Conservation (phyloP, 768 basidiomycete genomes). For the Boletus subcaerulescens region DNA sequence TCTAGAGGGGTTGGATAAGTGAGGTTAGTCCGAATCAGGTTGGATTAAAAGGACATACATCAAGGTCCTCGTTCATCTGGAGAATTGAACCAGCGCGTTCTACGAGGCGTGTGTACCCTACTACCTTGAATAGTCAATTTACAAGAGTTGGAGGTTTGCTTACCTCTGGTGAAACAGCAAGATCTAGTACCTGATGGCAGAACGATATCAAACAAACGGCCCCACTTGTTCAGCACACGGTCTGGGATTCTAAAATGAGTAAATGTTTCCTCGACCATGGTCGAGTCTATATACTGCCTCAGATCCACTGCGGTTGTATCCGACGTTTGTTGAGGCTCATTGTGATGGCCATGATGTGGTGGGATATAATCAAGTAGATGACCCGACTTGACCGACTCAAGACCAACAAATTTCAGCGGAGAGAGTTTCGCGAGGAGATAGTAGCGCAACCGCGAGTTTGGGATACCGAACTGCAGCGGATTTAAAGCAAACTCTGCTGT, state of each 20-base stretch:
- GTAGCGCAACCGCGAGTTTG: slow-evolving; percentile 79
- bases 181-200: slow-evolving; percentile 56
- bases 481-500: slow-evolving; percentile 64
- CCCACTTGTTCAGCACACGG: slow-evolving; percentile 69
- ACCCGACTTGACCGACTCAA: slow-evolving; percentile 14
- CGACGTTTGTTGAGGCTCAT: not conserved
- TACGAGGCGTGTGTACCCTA: slow-evolving; percentile 74
- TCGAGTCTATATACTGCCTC: not conserved
- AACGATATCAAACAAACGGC: slow-evolving; percentile 77
- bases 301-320: not conserved
- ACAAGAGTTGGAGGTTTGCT: not conserved
- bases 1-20: slow-evolving; percentile 40
- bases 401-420: slow-evolving; percentile 38
- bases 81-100: slow-evolving; percentile 77
- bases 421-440: slow-evolving; percentile 66
- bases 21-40: not conserved
- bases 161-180: slow-evolving; percentile 83
- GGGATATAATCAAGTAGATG: slow-evolving; percentile 37
- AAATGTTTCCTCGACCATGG: slow-evolving; percentile 9
- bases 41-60: slow-evolving; percentile 41
- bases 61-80: slow-evolving; percentile 63
- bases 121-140: not conserved
- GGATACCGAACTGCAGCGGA: slow-evolving; percentile 75
- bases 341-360: slow-evolving; percentile 19
- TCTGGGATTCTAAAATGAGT: slow-evolving; percentile 48